Evolutionary conservation across 2,329 filamentous ascomycete genomes (phyloP).

Genomic region (Parastagonospora nodorum): DNA sequence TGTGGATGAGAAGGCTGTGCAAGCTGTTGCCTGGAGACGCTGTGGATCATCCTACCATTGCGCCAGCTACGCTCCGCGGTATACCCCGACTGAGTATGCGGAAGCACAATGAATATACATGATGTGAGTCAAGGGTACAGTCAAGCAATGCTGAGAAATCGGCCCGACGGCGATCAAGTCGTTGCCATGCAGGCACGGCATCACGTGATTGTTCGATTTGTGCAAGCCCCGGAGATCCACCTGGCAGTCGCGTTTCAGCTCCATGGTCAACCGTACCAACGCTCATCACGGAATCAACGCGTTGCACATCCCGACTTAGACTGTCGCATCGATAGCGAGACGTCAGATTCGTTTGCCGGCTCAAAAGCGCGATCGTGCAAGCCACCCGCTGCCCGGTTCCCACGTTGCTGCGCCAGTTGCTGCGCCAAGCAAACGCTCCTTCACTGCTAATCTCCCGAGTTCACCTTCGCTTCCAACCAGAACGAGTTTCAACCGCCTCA

Average conservation of each 20-base stretch:
- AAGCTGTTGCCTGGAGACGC: conserved; percentile 16
- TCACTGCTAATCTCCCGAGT: conserved; percentile 42
- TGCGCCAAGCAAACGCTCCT: conserved; percentile 40
- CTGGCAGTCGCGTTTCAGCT: conserved; percentile 22
- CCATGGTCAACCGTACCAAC: conserved; percentile 1
- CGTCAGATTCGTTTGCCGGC: conserved; percentile 2
- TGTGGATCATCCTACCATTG: too few relatives aligned
- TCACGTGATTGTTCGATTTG: too few relatives aligned
- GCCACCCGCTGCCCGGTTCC: conserved; percentile 31
- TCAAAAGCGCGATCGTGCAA: conserved; percentile 14
- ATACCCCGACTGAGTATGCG: too few relatives aligned
- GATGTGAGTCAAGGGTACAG: too few relatives aligned
- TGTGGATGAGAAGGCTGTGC: conserved; percentile 5
- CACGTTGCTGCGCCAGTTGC: conserved; percentile 30
- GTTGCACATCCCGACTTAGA: neutral
- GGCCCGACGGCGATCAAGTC: too few relatives aligned
- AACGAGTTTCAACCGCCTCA: conserved; percentile 7
- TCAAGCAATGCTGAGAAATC: neutral
- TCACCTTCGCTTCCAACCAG: conserved; percentile 25
- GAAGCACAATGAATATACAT: too few relatives aligned
- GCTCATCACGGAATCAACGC: neutral
- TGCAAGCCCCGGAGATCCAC: too few relatives aligned
- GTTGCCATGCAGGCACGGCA: conserved; percentile 12
- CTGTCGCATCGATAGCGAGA: conserved; percentile 3
- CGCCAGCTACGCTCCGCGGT: too few relatives aligned